Evolutionary conservation across 2,329 filamentous ascomycete genomes (phyloP).

Genomic region (Cladophialophora exuberans): DNA sequence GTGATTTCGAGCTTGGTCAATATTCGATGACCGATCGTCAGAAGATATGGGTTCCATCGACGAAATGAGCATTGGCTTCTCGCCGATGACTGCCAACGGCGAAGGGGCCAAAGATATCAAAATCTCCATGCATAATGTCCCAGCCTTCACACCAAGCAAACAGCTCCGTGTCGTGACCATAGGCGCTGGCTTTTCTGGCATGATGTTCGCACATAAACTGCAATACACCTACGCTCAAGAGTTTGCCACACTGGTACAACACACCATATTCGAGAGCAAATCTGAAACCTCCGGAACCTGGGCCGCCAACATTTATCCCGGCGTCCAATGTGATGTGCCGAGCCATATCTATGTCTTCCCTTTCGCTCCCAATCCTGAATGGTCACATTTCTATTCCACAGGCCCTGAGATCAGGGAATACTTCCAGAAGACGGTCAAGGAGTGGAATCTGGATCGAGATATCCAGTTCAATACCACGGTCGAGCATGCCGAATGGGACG

Average conservation of each 20-base stretch:
- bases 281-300: constrained; percentile 46
- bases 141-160: constrained; percentile 10
- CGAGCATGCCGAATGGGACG: neutral
- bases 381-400: constrained; percentile 46
- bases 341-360: constrained; percentile 65
- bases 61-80: neutral
- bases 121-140: constrained; percentile 11
- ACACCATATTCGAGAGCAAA: constrained; percentile 49
- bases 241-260: constrained; percentile 39
- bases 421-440: constrained; percentile 43
- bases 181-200: constrained; percentile 46
- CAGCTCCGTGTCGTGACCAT: constrained; percentile 29
- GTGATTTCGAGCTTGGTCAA: neutral
- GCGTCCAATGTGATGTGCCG: constrained; percentile 65
- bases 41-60: constrained; percentile 5
- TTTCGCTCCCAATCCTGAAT: constrained; percentile 49
- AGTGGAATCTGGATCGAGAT: constrained; percentile 45
- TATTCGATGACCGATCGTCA: neutral
- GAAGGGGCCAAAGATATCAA: constrained; percentile 1
- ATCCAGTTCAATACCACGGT: constrained; percentile 40
- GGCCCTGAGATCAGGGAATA: constrained; percentile 50
- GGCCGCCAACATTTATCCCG: constrained; percentile 48
- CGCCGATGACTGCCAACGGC: neutral
- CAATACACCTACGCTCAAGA: constrained; percentile 40
- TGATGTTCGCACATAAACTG: constrained; percentile 43